Conservation (phyloP, 2,329 filamentous ascomycete genomes). For the Claviceps spartinae region DNA sequence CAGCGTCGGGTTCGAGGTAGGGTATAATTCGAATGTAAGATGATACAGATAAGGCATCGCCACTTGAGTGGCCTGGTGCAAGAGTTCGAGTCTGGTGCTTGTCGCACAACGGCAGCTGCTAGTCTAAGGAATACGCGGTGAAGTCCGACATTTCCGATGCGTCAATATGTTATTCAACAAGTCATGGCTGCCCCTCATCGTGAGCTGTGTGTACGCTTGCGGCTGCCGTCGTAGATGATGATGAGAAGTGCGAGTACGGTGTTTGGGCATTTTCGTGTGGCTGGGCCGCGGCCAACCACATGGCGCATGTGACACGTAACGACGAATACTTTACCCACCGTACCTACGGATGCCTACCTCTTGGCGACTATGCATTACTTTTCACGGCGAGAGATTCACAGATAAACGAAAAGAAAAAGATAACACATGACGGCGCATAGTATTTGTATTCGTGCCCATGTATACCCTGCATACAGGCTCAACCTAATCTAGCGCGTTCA, state of each 20-base stretch:
- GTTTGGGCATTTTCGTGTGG: no score
- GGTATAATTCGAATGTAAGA: constrained; percentile 52
- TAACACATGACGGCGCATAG: background rate
- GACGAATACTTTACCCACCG: no score
- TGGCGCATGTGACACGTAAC: no score
- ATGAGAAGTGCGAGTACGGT: no score
- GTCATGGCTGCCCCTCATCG: background rate
- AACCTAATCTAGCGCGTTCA: background rate
- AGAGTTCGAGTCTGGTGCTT: background rate
- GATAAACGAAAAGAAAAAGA: no score
- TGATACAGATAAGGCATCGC: constrained; percentile 52
- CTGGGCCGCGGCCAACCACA: no score
- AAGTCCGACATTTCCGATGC: background rate
- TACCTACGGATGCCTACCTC: no score
- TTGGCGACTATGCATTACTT: no score
- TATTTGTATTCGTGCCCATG: background rate
- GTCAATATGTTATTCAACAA: background rate
- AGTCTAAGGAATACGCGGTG: background rate
- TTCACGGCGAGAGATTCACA: no score
- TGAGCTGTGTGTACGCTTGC: background rate
- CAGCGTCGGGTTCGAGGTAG: constrained; percentile 25
- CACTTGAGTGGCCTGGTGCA: background rate
- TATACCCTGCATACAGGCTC: background rate
- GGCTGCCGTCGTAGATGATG: no score
- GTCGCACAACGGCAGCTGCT: background rate